Conservation (phyloP, 1,139 yeast species). For the Taiozyma sp. region DNA sequence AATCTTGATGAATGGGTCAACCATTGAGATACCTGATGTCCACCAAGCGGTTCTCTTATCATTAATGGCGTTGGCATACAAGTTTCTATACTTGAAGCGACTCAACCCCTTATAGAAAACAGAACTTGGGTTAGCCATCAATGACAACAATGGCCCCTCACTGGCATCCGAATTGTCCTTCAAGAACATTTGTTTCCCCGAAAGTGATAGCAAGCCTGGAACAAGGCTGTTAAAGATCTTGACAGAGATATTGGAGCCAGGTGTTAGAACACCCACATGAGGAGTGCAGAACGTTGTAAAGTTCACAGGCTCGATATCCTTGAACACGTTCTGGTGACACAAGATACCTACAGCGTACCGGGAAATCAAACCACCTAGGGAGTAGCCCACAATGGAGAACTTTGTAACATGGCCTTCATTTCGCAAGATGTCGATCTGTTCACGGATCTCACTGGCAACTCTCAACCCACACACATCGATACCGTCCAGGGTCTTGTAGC, state of each 20-base stretch:
- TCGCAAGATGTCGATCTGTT: conserved; percentile 36
- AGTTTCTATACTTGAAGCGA: conserved; percentile 43
- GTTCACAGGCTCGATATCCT: conserved; percentile 42
- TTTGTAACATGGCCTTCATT: conserved; percentile 35
- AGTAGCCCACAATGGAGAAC: conserved; percentile 73
- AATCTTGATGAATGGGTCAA: conserved; percentile 51
- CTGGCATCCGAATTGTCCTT: conserved; percentile 35
- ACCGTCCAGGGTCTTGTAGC: conserved; percentile 77
- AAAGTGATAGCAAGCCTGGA: conserved; percentile 60
- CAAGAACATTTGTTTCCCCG: conserved; percentile 71
- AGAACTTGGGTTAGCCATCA: conserved; percentile 62
- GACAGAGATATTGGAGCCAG: conserved; percentile 45
- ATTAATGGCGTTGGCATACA: conserved; percentile 73
- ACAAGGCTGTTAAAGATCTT: conserved; percentile 53
- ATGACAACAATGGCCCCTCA: conserved; percentile 48
- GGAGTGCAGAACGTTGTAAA: conserved; percentile 79
- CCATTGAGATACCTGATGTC: conserved; percentile 64
- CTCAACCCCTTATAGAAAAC: conserved; percentile 54
- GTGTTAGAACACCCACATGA: conserved; percentile 73
- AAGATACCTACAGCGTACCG: conserved; percentile 75
- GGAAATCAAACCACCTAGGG: conserved; percentile 77
- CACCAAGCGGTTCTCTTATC: conserved; percentile 82
- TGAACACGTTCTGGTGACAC: conserved; percentile 49
- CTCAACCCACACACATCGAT: conserved; percentile 80
- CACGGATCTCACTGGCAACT: conserved; percentile 62